These are phyloP conservation scores for Backusella psychrophila DNA, from an alignment of 192 early-diverging fungal genomes.

Conservation along the genomic window DNA sequence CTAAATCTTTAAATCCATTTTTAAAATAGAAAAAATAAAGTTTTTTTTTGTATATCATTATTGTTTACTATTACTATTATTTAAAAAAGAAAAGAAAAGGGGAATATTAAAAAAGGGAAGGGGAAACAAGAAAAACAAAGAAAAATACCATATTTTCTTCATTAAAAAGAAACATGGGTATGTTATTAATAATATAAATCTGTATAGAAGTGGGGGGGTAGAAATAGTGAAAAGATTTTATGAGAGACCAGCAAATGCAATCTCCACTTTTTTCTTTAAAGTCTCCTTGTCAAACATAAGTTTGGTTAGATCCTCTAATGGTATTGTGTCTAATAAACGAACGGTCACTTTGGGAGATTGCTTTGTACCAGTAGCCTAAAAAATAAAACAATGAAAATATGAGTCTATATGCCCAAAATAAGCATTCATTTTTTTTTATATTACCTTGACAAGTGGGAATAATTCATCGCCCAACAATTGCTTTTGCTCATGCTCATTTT, in stretches of 20 bases:
- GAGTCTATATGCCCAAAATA: not conserved
- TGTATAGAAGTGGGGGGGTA: not conserved
- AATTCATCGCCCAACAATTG: conserved; percentile 40
- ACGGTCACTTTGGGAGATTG: conserved; percentile 41
- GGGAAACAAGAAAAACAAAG: not conserved
- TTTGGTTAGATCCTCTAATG: conserved; percentile 36
- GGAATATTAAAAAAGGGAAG: not conserved
- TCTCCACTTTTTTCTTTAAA: conserved; percentile 32
- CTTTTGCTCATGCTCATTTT: conserved; percentile 35
- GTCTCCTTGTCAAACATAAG: conserved; percentile 37
- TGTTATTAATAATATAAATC: not conserved
- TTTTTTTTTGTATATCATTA: not conserved
- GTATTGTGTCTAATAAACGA: conserved; percentile 38
- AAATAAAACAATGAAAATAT: not conserved
- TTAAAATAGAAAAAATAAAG: not conserved
- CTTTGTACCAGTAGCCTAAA: conserved; percentile 30
- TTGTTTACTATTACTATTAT: not conserved
- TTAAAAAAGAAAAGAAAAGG: not conserved
- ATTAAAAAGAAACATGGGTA: not conserved
- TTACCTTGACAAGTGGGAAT: conserved; percentile 42
- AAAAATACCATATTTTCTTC: not conserved
- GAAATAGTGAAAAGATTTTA: not conserved
- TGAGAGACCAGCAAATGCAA: conserved; percentile 17
- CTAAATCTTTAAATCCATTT: not conserved
- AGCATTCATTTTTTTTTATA: too few species aligned